Percentiles rank a stretch among this genome's conserved stretches.
phyloP scores from a whole-genome alignment of 148 eudicot species.

The Rhododendron vialii region DNA sequence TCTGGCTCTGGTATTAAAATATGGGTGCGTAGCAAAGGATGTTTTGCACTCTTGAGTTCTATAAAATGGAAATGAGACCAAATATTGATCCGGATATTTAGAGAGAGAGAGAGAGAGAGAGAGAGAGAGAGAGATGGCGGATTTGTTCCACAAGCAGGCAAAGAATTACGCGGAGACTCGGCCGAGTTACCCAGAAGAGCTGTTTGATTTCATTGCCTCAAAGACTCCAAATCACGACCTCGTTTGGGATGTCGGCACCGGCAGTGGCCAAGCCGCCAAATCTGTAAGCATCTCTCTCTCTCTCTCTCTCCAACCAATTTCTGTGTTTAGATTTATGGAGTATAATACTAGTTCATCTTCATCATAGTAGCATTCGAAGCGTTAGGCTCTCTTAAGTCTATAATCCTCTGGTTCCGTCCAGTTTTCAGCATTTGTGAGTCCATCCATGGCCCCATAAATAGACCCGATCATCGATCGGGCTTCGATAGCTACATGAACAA shows the following conservation, averaged over 20 bases:
- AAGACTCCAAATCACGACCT: slow-evolving; percentile 46
- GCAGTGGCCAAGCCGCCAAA: slow-evolving; percentile 71
- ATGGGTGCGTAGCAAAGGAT: too few relatives aligned
- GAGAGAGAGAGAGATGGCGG: background rate
- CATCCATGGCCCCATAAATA: too few relatives aligned
- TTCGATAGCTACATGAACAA: too few relatives aligned
- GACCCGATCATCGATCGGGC: too few relatives aligned
- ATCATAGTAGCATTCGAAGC: too few relatives aligned
- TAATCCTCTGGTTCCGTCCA: too few relatives aligned
- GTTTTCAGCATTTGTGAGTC: too few relatives aligned
- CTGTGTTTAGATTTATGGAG: background rate
- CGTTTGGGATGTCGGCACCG: slow-evolving; percentile 49
- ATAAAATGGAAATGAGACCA: background rate
- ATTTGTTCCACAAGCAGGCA: slow-evolving; percentile 19
- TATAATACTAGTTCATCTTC: too few relatives aligned
- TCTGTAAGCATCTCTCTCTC: slow-evolving; percentile 31
- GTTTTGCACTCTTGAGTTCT: background rate
- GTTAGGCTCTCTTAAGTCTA: too few relatives aligned
- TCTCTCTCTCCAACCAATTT: background rate
- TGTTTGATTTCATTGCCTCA: slow-evolving; percentile 71
- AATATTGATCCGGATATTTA: too few relatives aligned
- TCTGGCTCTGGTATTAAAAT: too few relatives aligned
- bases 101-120: too few relatives aligned
- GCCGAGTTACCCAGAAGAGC: slow-evolving; percentile 58
- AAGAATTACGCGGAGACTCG: slow-evolving; percentile 39